Conservation (phyloP, 1,284 basidiomycete genomes). For the Sporisorium reilianum region DNA sequence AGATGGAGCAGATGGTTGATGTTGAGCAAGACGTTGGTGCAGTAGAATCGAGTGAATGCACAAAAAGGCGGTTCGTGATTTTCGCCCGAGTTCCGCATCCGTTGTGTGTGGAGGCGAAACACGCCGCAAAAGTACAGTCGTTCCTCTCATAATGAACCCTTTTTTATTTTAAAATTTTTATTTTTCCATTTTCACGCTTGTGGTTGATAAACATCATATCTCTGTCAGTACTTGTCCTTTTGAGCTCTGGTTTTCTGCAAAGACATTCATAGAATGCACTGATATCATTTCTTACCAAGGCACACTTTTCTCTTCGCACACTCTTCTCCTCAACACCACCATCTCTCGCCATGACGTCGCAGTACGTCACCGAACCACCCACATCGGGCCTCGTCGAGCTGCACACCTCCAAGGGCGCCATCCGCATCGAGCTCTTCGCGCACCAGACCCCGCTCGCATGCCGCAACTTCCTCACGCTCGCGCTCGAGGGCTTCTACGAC, state of each 20-base stretch:
- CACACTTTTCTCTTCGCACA: neutral
- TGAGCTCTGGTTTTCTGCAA: too few relatives aligned
- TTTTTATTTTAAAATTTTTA: too few relatives aligned
- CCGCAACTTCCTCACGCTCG: slow-evolving; percentile 88
- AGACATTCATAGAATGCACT: too few relatives aligned
- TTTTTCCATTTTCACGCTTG: too few relatives aligned
- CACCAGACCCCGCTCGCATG: slow-evolving; percentile 95
- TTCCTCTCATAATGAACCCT: too few relatives aligned
- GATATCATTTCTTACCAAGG: too few relatives aligned
- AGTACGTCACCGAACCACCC: slow-evolving; percentile 70
- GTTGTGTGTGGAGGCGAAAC: neutral
- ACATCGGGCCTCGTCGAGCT: slow-evolving; percentile 88
- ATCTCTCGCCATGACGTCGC: slow-evolving; percentile 30
- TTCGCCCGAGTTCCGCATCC: neutral
- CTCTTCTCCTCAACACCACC: neutral
- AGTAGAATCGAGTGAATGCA: neutral
- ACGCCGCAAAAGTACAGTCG: too few relatives aligned
- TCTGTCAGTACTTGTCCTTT: too few relatives aligned
- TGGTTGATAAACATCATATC: too few relatives aligned
- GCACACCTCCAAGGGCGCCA: slow-evolving; percentile 78
- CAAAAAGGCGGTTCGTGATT: neutral
- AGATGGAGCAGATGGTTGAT: neutral
- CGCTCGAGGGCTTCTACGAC: slow-evolving; percentile 97
- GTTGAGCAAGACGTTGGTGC: neutral
- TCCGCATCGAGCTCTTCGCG: slow-evolving; percentile 87